Percentiles rank a stretch among this genome's conserved stretches.
phyloP scores from a whole-genome alignment of 805 yeast species.

The Starmerella stellata region DNA sequence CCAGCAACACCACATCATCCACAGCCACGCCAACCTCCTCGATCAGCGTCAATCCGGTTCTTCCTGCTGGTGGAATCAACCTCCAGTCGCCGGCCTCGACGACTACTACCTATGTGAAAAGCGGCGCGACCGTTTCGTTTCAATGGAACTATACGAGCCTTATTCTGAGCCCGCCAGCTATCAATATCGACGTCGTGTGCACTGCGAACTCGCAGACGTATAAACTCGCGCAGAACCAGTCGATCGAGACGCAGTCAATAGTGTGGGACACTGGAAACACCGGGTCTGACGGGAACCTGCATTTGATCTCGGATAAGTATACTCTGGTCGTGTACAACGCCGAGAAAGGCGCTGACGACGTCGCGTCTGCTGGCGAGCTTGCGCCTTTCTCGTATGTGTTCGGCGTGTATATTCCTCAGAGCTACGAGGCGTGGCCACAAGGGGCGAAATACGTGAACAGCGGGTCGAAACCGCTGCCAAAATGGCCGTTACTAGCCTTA shows the following conservation, averaged over 20 bases:
- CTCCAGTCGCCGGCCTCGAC: slow-evolving; percentile 23
- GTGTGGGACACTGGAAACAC: slow-evolving; percentile 26
- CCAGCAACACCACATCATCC: slow-evolving; percentile 1
- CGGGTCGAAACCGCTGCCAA: background rate
- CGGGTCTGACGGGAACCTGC: slow-evolving; percentile 14
- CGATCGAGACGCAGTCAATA: slow-evolving; percentile 18
- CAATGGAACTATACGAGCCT: slow-evolving; percentile 26
- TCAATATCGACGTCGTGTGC: slow-evolving; percentile 26
- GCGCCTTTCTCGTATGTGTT: slow-evolving; percentile 20
- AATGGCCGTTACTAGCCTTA: no score
- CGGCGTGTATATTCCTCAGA: slow-evolving; percentile 25
- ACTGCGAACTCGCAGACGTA: slow-evolving; percentile 23
- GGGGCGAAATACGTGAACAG: slow-evolving; percentile 16
- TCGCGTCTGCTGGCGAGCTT: slow-evolving; percentile 23
- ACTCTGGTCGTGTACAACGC: slow-evolving; percentile 25
- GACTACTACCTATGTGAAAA: slow-evolving; percentile 23
- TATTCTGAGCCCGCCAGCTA: slow-evolving; percentile 22
- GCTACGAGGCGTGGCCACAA: slow-evolving; percentile 22
- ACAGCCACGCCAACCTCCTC: slow-evolving; percentile 4
- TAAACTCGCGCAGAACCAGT: slow-evolving; percentile 23
- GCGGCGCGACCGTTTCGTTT: slow-evolving; percentile 26
- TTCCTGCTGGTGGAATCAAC: slow-evolving; percentile 25
- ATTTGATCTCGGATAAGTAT: slow-evolving; percentile 23
- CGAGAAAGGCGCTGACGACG: slow-evolving; percentile 16
- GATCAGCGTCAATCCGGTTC: slow-evolving; percentile 19